Evolutionary conservation across 495 filamentous ascomycete genomes (phyloP).

Genomic region (Podospora australis): DNA sequence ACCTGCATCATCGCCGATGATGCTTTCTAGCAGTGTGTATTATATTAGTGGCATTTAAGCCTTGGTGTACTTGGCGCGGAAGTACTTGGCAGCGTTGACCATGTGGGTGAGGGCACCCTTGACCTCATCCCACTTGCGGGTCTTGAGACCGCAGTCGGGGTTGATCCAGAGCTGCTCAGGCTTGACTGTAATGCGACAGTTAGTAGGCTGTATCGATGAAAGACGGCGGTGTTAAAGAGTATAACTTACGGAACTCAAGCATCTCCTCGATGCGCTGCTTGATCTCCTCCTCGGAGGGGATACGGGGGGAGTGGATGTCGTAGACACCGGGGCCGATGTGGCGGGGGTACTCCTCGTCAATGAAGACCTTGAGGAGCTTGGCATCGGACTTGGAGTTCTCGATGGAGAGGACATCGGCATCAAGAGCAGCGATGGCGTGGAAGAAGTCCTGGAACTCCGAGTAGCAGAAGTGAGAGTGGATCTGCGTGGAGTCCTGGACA

Average conservation of each 20-base stretch:
- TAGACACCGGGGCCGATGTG: conserved; percentile 99
- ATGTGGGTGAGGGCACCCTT: conserved; percentile 87
- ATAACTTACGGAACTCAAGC: conserved; percentile 73
- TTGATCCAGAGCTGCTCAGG: conserved; percentile 98
- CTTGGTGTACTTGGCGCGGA: conserved; percentile 73
- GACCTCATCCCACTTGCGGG: conserved; percentile 91
- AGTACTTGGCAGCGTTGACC: conserved; percentile 94
- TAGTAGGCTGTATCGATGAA: neutral
- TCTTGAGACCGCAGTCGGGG: conserved; percentile 98
- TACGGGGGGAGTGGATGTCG: conserved; percentile 98
- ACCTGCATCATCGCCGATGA: conserved; percentile 11
- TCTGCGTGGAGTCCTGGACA: conserved; percentile 90
- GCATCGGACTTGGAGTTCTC: conserved; percentile 99
- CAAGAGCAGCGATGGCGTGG: conserved; percentile 95
- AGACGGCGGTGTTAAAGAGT: no score
- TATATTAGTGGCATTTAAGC: conserved; percentile 18
- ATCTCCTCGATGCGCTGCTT: conserved; percentile 95
- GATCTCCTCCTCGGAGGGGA: conserved; percentile 93
- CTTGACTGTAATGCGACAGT: conserved; percentile 13
- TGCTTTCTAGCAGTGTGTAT: no score
- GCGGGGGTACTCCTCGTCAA: conserved; percentile 89
- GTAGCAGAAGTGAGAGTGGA: conserved; percentile 99
- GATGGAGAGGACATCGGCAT: conserved; percentile 96
- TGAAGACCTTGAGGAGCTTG: conserved; percentile 97
- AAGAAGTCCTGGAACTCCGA: conserved; percentile 99